Percentiles rank a stretch among this genome's conserved stretches.
These are phyloP conservation scores for Akanthomyces uredinophilus DNA, from an alignment of 2,329 filamentous ascomycete species.

Conservation along the genomic window DNA sequence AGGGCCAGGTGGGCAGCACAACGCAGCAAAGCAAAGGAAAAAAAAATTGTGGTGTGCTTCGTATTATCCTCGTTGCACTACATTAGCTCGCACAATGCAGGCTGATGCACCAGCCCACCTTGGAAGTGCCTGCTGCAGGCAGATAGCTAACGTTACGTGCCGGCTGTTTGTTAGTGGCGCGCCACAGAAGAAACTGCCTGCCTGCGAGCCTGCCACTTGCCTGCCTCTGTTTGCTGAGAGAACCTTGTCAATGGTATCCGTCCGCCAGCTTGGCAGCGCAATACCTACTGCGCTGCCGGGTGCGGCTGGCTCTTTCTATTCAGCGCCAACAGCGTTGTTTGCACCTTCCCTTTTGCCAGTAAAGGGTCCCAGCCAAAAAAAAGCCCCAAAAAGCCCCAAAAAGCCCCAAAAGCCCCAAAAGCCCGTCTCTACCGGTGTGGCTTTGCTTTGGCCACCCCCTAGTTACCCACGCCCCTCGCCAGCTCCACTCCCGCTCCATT, in stretches of 20 bases:
- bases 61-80: neutral
- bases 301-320: no score
- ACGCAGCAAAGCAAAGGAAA: neutral
- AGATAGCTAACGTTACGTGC: neutral
- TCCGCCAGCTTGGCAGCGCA: no score
- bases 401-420: neutral
- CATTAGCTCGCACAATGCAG: conserved; percentile 2
- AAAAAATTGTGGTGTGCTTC: neutral
- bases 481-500: conserved; percentile 1
- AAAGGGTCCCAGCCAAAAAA: no score
- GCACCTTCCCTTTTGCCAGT: neutral
- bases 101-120: neutral
- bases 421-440: neutral
- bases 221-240: no score
- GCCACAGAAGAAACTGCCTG: neutral
- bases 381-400: neutral
- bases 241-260: no score
- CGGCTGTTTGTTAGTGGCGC: neutral
- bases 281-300: no score
- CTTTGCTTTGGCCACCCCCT: conserved; percentile 3
- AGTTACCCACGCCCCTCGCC: neutral
- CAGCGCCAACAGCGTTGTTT: neutral
- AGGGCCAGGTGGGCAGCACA: neutral
- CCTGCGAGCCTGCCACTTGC: no score
- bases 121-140: neutral